Base-by-base conservation (phyloP, 768 basidiomycete species). In the Pulveroboletus frians region DNA sequence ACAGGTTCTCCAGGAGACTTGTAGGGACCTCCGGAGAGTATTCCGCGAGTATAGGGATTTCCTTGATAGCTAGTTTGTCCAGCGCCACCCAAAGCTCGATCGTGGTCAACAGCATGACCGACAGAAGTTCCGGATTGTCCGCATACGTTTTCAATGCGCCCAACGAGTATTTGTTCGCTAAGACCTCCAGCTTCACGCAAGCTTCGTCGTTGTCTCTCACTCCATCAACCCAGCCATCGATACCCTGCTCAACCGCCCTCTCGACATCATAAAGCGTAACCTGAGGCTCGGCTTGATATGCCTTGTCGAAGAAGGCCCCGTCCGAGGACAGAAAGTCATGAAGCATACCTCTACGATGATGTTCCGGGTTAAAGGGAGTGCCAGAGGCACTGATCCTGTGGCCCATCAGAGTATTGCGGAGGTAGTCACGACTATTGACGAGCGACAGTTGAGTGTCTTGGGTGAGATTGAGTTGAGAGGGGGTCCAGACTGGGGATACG, bases 41-140 rank as follows among this genome's bases (percentile, higher is more conserved):
- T 1, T 68, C 54, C 0, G 32, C 44, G 3, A 72, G 48, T 5
- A 72, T 48, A 2, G 70, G 62, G 14, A 52, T 62, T 15, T 52
- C 45, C 9, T 20, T 32, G 23, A 61, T 42, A 0, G 50, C 51
- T 9, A 66, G 27, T 9, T 52, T 63, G 46, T 72, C 72, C 5
- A 73, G 49, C 0, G 65, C 72, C 9, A 69, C 48, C 72, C 71
- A 72, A 26, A 72, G 64, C 29, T 77, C 72, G 9, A 65, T 20
- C 11, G 42, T 47, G 1, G 63, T 65, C 39, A 80, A 57, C 38
- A 79, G 52, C 69, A 80, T 74, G 2, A 72, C 46, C 0, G 76
- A 78, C 4, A 64, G 34, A 23, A 64, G 55, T 42, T 77, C 75
- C 2, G 75, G 70, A 23, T 68, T 73, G 10, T 53, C 51, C 10